A percentile compares a stretch with the other conserved stretches of the same genome.
These are phyloP conservation scores for Thecamonas trahens DNA, from an alignment of 78 protist genomes.

Conservation along the genomic window DNA sequence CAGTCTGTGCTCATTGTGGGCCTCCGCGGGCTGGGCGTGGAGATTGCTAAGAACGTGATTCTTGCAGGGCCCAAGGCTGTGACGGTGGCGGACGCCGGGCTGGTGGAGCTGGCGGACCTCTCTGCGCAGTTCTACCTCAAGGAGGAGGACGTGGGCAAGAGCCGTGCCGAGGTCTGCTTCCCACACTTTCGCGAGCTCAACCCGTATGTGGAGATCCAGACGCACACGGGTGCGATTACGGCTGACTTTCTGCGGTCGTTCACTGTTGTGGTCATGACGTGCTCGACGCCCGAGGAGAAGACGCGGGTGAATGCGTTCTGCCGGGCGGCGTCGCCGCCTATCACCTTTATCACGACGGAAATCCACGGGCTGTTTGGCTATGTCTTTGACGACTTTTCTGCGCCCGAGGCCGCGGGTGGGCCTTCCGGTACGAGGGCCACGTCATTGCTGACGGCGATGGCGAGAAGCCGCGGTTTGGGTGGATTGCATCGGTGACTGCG, in stretches of 20 bases:
- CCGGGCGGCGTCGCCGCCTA: conserved; percentile 24
- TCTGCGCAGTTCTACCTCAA: conserved; percentile 80
- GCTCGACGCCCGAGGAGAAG: conserved; percentile 19
- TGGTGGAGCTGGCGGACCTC: conserved; percentile 49
- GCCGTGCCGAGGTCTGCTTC: conserved; percentile 43
- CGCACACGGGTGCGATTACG: conserved; percentile 33
- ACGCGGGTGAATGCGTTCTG: conserved; percentile 47
- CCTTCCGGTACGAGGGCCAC: background rate
- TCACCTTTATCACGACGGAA: conserved; percentile 39
- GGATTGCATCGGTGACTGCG: background rate
- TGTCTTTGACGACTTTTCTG: conserved; percentile 59
- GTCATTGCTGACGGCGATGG: conserved; percentile 34
- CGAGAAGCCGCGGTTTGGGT: conserved; percentile 45
- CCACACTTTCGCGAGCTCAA: conserved; percentile 80
- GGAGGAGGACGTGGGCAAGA: conserved; percentile 75
- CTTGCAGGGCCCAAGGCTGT: conserved; percentile 93
- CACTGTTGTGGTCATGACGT: conserved; percentile 43
- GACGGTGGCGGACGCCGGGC: conserved; percentile 70
- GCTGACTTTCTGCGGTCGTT: conserved; percentile 10
- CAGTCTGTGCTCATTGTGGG: conserved; percentile 91
- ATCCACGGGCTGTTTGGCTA: conserved; percentile 70
- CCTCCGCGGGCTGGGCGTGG: conserved; percentile 90
- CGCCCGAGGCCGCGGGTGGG: background rate
- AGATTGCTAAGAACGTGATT: conserved; percentile 93
- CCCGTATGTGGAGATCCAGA: conserved; percentile 57